phyloP scores from a whole-genome alignment of 2,329 filamentous ascomycete species.

The Curvularia sp. region DNA sequence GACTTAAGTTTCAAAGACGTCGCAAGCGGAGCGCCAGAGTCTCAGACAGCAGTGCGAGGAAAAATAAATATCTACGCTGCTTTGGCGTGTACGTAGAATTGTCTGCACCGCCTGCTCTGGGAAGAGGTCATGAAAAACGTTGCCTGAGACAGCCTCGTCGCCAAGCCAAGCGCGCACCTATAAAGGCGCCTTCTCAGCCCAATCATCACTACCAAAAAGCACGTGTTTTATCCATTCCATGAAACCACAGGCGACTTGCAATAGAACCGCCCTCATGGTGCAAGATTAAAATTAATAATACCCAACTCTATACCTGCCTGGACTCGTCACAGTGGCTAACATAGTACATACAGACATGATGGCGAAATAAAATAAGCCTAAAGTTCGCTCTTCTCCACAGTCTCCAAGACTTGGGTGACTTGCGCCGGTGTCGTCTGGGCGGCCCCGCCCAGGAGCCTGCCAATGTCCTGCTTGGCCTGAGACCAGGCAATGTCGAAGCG shows the following conservation, averaged over 20 bases:
- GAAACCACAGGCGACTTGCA: conserved; percentile 15
- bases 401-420: conserved; percentile 32
- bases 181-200: conserved; percentile 95
- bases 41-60: conserved; percentile 15
- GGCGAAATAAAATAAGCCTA: conserved; percentile 29
- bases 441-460: conserved; percentile 42
- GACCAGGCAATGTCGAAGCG: conserved; percentile 75
- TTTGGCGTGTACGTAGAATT: background rate
- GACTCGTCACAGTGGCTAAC: conserved; percentile 31
- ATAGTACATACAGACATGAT: conserved; percentile 43
- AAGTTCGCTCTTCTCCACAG: conserved; percentile 53
- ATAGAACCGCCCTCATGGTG: background rate
- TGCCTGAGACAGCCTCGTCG: conserved; percentile 35
- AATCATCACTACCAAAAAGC: conserved; percentile 81
- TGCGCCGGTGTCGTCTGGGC: conserved; percentile 26
- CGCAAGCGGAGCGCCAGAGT: conserved; percentile 18
- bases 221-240: conserved; percentile 97
- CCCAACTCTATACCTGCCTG: conserved; percentile 22
- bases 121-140: conserved; percentile 5
- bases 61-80: background rate
- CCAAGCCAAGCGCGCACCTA: conserved; percentile 39
- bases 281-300: conserved; percentile 38
- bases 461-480: conserved; percentile 62
- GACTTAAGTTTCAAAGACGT: conserved; percentile 25
- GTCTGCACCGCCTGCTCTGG: conserved; percentile 34